Evolutionary conservation across 2,329 filamentous ascomycete genomes (phyloP).

Genomic region (Colletotrichum graminicola): DNA sequence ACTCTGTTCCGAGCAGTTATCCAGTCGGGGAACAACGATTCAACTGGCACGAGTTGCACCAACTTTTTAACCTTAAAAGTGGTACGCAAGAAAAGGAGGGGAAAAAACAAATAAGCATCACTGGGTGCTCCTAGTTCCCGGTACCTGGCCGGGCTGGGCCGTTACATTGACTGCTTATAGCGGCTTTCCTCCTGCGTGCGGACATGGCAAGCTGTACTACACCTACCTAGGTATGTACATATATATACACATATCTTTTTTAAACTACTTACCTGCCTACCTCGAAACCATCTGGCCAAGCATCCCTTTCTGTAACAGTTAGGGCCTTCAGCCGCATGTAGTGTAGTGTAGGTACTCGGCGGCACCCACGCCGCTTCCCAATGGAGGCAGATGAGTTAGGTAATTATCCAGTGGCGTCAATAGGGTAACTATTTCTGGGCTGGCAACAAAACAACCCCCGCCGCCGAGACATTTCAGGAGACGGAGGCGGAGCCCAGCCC

Average conservation of each 20-base stretch:
- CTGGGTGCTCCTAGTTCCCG: not conserved
- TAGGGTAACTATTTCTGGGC: not conserved
- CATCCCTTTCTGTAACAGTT: not conserved
- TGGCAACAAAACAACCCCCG: not conserved
- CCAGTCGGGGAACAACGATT: not conserved
- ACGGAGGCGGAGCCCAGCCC: not conserved
- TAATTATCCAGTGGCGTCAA: not conserved
- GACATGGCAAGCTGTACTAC: not conserved
- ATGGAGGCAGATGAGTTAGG: not conserved
- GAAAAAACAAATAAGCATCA: not conserved
- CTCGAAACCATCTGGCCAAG: not conserved
- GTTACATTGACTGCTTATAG: not conserved
- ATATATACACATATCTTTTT: no score
- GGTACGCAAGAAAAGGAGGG: not conserved
- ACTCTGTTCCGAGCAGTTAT: not conserved
- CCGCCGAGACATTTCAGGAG: slow-evolving; percentile 17
- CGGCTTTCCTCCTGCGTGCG: not conserved
- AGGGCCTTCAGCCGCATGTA: not conserved
- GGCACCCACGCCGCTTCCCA: not conserved
- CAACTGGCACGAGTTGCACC: slow-evolving; percentile 19
- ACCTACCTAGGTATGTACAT: not conserved
- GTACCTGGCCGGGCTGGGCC: not conserved
- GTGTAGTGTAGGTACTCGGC: not conserved
- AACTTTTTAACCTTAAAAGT: slow-evolving; percentile 29
- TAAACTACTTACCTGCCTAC: no score